Evolutionary conservation across 108 stramenopile species (phyloP).

Genomic region (Nitzschia sp.): DNA sequence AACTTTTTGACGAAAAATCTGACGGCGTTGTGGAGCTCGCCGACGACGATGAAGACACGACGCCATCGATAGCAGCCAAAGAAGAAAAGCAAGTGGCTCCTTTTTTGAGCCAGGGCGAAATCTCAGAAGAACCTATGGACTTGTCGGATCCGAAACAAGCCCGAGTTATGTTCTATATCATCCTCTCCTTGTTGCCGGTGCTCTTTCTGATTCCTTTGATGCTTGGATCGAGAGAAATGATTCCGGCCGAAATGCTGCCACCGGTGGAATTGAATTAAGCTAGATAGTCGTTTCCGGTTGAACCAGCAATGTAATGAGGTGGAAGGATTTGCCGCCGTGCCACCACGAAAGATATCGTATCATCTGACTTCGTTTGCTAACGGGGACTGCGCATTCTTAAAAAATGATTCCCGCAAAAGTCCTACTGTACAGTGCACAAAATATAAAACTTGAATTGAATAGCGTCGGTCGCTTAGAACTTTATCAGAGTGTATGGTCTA

Average conservation of each 20-base stretch:
- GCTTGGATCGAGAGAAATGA: conserved; percentile 85
- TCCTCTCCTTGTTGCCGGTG: conserved; percentile 80
- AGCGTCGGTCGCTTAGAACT: too few species aligned
- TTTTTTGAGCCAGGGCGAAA: conserved; percentile 82
- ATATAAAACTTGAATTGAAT: too few species aligned
- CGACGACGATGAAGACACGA: conserved; percentile 26
- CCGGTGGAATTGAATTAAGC: conserved; percentile 64
- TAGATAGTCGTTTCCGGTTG: too few species aligned
- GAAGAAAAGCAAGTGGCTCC: conserved; percentile 50
- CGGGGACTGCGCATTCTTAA: too few species aligned
- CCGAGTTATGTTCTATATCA: conserved; percentile 84
- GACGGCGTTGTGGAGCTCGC: conserved; percentile 52
- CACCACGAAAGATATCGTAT: too few species aligned
- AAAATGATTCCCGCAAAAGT: too few species aligned
- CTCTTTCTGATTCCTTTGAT: conserved; percentile 88
- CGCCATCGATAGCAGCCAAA: conserved; percentile 3
- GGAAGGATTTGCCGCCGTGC: too few species aligned
- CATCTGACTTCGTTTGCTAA: too few species aligned
- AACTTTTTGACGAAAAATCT: conserved; percentile 14
- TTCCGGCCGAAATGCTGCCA: conserved; percentile 75
- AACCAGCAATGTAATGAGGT: too few species aligned
- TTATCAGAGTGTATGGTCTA: too few species aligned
- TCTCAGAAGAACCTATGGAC: conserved; percentile 70
- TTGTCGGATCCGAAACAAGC: conserved; percentile 84
- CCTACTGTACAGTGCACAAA: too few species aligned